These are phyloP conservation scores for Prinsepia uniflora DNA, from an alignment of 306 rosid genomes.

Conservation along the genomic window DNA sequence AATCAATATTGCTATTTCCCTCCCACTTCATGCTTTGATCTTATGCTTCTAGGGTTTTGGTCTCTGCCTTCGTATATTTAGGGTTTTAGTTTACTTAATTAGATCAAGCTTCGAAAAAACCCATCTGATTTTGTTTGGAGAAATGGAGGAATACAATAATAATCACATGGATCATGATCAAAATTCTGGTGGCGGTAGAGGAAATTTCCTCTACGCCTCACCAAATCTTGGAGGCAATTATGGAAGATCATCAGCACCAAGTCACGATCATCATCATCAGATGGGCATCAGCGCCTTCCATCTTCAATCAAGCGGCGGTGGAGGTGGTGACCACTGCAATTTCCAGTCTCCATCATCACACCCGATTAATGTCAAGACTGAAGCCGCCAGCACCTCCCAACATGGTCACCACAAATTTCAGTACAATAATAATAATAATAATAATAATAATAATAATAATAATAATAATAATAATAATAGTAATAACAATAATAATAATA, in stretches of 20 bases:
- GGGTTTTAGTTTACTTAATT: constrained; percentile 27
- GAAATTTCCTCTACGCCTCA: constrained; percentile 68
- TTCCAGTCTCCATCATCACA: constrained; percentile 45
- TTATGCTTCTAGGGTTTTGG: constrained; percentile 21
- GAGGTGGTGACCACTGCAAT: constrained; percentile 17
- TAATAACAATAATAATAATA: background rate
- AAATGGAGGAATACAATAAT: constrained; percentile 57
- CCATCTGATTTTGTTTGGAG: constrained; percentile 11
- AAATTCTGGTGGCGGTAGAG: constrained; percentile 47
- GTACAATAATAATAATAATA: constrained; percentile 12
- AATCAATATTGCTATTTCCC: too few species aligned
- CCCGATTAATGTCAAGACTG: constrained; percentile 49
- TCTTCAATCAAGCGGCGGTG: constrained; percentile 53
- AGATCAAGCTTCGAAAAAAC: too few species aligned
- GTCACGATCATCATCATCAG: constrained; percentile 16
- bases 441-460: too few species aligned
- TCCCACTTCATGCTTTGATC: too few species aligned
- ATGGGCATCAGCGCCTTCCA: constrained; percentile 49
- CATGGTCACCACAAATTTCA: constrained; percentile 49
- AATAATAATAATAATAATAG: background rate
- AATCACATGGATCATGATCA: constrained; percentile 45
- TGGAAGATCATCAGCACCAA: constrained; percentile 34
- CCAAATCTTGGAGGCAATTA: constrained; percentile 35
- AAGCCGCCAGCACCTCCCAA: constrained; percentile 52
- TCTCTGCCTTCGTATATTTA: background rate